phyloP scores from a whole-genome alignment of 495 filamentous ascomycete species.

The Neurospora tetraspora region DNA sequence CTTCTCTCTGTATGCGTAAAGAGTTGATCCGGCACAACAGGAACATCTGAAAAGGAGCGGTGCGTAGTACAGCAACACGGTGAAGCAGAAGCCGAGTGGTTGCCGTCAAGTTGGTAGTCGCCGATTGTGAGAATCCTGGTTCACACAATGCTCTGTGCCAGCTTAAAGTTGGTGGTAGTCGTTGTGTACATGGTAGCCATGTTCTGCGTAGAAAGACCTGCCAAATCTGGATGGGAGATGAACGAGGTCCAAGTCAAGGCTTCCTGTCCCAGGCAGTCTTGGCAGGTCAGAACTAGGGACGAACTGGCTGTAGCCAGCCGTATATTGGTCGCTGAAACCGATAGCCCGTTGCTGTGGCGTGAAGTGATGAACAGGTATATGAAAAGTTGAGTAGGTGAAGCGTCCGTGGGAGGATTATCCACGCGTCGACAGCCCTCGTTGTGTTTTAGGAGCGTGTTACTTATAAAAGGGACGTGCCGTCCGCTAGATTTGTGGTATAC shows the following conservation, averaged over 20 bases:
- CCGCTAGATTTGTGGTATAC: background rate
- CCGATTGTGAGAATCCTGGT: background rate
- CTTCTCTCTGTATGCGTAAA: background rate
- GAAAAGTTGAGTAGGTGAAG: background rate
- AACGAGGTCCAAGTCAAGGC: background rate
- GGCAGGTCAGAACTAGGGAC: background rate
- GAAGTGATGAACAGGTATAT: background rate
- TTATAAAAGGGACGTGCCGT: background rate
- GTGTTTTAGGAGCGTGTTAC: background rate
- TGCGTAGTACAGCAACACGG: background rate
- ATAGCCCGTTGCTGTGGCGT: background rate
- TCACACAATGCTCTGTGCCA: background rate
- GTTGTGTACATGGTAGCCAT: background rate
- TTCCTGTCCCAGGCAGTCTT: background rate
- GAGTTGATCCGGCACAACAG: background rate
- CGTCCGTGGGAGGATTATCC: background rate
- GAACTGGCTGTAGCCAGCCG: background rate
- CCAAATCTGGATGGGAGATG: background rate
- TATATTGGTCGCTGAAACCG: background rate
- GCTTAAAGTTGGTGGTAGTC: background rate
- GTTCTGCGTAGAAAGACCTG: background rate
- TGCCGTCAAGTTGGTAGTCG: background rate
- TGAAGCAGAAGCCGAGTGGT: background rate
- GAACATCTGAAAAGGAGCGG: background rate
- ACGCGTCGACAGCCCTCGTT: background rate